phyloP scores from a whole-genome alignment of 306 rosid genomes.

The Sophora flavescens region DNA sequence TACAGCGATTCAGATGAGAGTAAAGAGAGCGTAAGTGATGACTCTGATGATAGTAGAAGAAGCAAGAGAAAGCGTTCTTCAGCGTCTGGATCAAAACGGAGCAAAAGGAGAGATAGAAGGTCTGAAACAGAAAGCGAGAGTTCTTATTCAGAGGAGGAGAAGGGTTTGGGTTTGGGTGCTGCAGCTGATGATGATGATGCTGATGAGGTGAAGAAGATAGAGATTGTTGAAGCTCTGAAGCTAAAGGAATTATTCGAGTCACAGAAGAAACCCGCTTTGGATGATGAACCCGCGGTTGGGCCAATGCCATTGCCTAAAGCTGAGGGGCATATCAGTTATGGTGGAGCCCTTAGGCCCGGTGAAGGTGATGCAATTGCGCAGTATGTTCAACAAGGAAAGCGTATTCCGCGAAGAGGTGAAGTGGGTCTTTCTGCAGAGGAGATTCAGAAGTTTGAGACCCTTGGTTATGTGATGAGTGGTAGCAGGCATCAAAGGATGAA shows the following conservation, averaged over 20 bases:
- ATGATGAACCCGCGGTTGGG: conserved; percentile 80
- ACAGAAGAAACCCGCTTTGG: conserved; percentile 78
- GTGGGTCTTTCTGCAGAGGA: conserved; percentile 98
- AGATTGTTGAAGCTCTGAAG: conserved; percentile 64
- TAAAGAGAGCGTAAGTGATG: conserved; percentile 50
- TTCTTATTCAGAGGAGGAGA: conserved; percentile 59
- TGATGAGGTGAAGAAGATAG: conserved; percentile 56
- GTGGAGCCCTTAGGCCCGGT: conserved; percentile 99
- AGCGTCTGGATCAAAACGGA: conserved; percentile 40
- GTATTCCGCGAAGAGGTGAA: conserved; percentile 97
- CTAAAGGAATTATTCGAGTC: conserved; percentile 78
- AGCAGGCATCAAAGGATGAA: conserved; percentile 99
- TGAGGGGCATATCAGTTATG: conserved; percentile 97
- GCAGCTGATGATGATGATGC: conserved; percentile 52
- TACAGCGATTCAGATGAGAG: conserved; percentile 63
- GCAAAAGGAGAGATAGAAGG: conserved; percentile 45
- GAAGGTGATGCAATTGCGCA: conserved; percentile 99
- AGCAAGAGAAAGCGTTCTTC: conserved; percentile 55
- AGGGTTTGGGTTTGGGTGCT: conserved; percentile 58
- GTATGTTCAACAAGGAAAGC: conserved; percentile 98
- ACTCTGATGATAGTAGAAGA: conserved; percentile 51
- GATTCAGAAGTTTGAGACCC: conserved; percentile 82
- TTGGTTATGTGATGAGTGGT: conserved; percentile 98
- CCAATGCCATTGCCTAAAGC: conserved; percentile 95
- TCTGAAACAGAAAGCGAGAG: conserved; percentile 54